Evolutionary conservation across 345 rosid species (phyloP).

Genomic region (Boechera divaricarpa): DNA sequence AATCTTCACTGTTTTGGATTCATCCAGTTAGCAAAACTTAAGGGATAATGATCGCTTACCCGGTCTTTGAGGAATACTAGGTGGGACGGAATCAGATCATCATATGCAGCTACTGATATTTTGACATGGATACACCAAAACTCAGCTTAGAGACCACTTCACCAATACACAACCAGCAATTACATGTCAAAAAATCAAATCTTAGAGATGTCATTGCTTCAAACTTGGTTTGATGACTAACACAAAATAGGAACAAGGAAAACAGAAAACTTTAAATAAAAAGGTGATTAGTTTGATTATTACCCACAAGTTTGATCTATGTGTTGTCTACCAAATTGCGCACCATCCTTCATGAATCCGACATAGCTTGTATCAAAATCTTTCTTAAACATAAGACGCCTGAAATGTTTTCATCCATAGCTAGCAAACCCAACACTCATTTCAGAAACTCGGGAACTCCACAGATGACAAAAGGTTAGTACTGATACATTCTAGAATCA

Average conservation of each 20-base stretch:
- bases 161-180: constrained; percentile 3
- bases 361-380: constrained; percentile 80
- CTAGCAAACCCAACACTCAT: not conserved
- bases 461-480: not conserved
- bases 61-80: constrained; percentile 53
- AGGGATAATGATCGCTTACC: constrained; percentile 43
- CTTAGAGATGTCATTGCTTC: not conserved
- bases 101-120: constrained; percentile 71
- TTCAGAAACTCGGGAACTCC: too few relatives aligned
- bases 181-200: not conserved
- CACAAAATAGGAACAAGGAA: not conserved
- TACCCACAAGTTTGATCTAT: constrained; percentile 85
- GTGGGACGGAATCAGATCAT: constrained; percentile 53
- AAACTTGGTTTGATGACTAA: not conserved
- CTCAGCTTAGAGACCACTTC: constrained; percentile 16
- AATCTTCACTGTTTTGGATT: constrained; percentile 2
- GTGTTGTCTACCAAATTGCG: constrained; percentile 87
- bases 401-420: constrained; percentile 37
- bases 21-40: not conserved
- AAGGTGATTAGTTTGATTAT: constrained; percentile 7
- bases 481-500: not conserved
- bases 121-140: constrained; percentile 10
- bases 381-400: constrained; percentile 82
- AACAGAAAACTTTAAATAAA: not conserved
- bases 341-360: constrained; percentile 85